Base-by-base conservation (phyloP, 2,329 filamentous ascomycete species). In the Blastomyces parvus region DNA sequence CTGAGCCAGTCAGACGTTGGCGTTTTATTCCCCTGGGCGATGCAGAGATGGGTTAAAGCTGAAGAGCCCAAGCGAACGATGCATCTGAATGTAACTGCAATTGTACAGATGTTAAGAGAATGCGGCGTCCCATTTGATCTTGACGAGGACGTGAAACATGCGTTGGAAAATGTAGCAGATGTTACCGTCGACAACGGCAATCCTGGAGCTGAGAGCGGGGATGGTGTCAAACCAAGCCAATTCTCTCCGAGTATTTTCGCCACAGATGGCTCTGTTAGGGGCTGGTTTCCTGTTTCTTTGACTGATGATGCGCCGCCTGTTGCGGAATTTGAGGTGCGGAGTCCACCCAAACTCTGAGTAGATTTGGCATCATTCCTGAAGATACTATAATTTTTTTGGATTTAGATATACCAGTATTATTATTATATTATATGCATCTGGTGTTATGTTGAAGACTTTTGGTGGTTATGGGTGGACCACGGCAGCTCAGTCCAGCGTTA, bases 1-100 rank as follows among this genome's bases (percentile, higher is more conserved):
- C 82, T 95, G 33, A 90, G 84, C 64, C 91, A 95, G 74, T 89
- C 86, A 25, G 91, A 96, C 71, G 95, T 94, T 69, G 91, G 89
- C 44, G 78, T 94, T 30, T 76, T 96, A 27, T 95, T 95, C 71
- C 90, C 90, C 0, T 88, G 86, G 82, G 67, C 82, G 1, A 81
- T 80, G 9, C 78, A 77, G 58, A 78, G 78, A 53, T 71, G 81
- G 13, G 79, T 81, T 63, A 81, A 82, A 62, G 80, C 79, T 0
- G 77, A 70, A 22, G 69, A 74, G 27, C 72, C 73, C 17, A 68
- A 71, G 55, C 65, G 71, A 55, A 72, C 69, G 8, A 66, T 74
- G 62, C 55, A 65, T 27, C 65, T 74, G 36, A 74, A 74, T 60
- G 68, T 72, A 11, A 65, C 70, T 22, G 73, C 73, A 14, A 69